These are phyloP conservation scores for Conticribra guillardii DNA, from an alignment of 108 stramenopile genomes.

Conservation along the genomic window DNA sequence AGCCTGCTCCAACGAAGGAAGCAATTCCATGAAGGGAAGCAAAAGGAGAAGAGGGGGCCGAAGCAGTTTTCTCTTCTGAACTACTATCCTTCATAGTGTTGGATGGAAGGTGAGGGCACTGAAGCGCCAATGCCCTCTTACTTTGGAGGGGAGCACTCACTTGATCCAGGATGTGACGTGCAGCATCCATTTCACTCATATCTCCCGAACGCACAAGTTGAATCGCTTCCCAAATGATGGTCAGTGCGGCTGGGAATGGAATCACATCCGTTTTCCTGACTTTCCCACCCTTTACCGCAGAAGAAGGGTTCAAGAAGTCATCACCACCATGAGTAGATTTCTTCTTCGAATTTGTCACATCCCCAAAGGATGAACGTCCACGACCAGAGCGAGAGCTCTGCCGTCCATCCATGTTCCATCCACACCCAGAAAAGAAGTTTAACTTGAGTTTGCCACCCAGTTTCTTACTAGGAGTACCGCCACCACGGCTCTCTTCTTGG, in stretches of 20 bases:
- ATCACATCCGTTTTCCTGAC: slow-evolving; percentile 9
- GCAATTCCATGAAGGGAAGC: neutral
- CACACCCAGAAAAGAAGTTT: slow-evolving; percentile 34
- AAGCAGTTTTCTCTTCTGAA: no score
- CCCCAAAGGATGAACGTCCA: neutral
- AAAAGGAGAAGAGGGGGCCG: no score
- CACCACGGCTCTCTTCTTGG: neutral
- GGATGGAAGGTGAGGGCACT: slow-evolving; percentile 45
- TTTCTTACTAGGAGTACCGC: slow-evolving; percentile 11
- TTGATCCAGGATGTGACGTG: slow-evolving; percentile 48
- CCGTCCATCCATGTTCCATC: neutral
- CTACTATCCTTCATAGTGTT: slow-evolving; percentile 41
- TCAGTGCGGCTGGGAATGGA: slow-evolving; percentile 38
- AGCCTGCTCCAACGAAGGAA: neutral
- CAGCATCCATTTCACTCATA: slow-evolving; percentile 60
- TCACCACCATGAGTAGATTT: neutral
- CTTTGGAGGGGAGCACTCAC: slow-evolving; percentile 45
- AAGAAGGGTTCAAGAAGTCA: no score
- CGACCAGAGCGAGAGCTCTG: neutral
- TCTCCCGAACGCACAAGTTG: slow-evolving; percentile 46
- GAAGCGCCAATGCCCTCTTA: slow-evolving; percentile 49
- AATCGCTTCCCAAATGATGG: slow-evolving; percentile 42
- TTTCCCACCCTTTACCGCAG: slow-evolving; percentile 4
- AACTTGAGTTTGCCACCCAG: slow-evolving; percentile 33
- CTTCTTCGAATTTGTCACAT: neutral